Evolutionary conservation across 169 alveolate species (phyloP), one percentile per base, ranked within the genome.

Genomic region (Sarcocystis neurona): DNA sequence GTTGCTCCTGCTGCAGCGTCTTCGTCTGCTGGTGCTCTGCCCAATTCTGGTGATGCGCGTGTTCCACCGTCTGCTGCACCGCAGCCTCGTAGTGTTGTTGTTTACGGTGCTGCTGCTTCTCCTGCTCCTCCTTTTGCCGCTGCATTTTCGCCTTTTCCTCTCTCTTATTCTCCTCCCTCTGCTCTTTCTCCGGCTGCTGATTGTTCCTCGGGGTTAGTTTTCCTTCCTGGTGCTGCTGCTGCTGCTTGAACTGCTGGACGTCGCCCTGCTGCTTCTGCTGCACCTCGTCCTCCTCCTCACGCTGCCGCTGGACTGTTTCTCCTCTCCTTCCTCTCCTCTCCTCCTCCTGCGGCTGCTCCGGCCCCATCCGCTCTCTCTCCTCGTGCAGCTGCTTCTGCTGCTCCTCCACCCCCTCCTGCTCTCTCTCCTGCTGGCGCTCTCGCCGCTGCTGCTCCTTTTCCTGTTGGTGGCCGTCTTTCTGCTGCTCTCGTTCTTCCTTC

Each of bases 361-460:
- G 43, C 15, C 2, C 56, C 32, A 37, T 72, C 80, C 2, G 50
- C 1, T 15, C 32, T 20, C 12, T 63, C 77, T 30, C 34, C 2
- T 27, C 44, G 50, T 50, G 1, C 23, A 46, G 32, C 80, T 20
- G 41, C 80, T 34, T n/a, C 77, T 63, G 10, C 77, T 63, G 77
- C 77, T 23, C 41, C 15, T n/a, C n/a, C 15, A 39, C 77, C 63
- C 27, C 27, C 70, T 77, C 5, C 46, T 5, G 20, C 63, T 12
- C 63, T 10, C 10, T 12, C 30, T 20, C 63, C 30, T 53, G 63
- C 20, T 20, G 10, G 30, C 30, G 44, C 74, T 79, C 48, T 32
- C 30, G 70, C 58, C 30, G 46, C 66, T 77, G 85, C 82, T 72
- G 82, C 82, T 72, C 34, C 58, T 72, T 30, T 15, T 72, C 58